A percentile compares a stretch with the other conserved stretches of the same genome.
Evolutionary conservation across 306 rosid genomes (phyloP).

Genomic region (Comarum palustre): DNA sequence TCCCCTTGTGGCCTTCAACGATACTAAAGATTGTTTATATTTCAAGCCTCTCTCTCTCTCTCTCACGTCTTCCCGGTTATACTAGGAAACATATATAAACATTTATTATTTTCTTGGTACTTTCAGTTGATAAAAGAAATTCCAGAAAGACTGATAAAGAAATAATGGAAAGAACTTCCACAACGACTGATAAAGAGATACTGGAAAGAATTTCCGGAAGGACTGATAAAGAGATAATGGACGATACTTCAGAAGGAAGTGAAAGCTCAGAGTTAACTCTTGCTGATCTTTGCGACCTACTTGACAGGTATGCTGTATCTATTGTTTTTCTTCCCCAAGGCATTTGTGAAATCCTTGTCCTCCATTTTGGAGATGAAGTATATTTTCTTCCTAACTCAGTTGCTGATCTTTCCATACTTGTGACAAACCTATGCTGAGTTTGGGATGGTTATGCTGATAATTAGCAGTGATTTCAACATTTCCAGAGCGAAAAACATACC

Average conservation of each 20-base stretch:
- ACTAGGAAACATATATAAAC: neutral
- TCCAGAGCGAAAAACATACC: neutral
- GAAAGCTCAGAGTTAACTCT: constrained; percentile 24
- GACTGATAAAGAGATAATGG: neutral
- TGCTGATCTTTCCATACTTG: neutral
- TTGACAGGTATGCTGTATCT: constrained; percentile 27
- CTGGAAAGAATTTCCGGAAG: constrained; percentile 12
- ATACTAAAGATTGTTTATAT: neutral
- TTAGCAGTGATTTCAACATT: neutral
- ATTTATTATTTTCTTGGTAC: constrained; percentile 14
- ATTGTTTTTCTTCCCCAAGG: neutral
- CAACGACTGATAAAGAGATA: constrained; percentile 1
- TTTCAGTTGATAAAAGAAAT: constrained; percentile 22
- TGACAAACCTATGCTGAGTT: neutral
- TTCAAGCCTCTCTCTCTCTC: neutral
- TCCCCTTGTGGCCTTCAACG: neutral
- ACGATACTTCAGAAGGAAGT: constrained; percentile 1
- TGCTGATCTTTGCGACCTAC: constrained; percentile 23
- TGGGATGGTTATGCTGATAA: neutral
- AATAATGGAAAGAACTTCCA: neutral
- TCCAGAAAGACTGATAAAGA: constrained; percentile 11
- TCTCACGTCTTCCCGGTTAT: neutral
- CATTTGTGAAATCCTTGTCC: neutral
- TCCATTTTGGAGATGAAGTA: too few relatives aligned
- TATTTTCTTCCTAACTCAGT: neutral